Percentiles rank a stretch among this genome's conserved stretches.
These are phyloP conservation scores for Nemania abortiva DNA, from an alignment of 2,329 filamentous ascomycete species.

Conservation along the genomic window DNA sequence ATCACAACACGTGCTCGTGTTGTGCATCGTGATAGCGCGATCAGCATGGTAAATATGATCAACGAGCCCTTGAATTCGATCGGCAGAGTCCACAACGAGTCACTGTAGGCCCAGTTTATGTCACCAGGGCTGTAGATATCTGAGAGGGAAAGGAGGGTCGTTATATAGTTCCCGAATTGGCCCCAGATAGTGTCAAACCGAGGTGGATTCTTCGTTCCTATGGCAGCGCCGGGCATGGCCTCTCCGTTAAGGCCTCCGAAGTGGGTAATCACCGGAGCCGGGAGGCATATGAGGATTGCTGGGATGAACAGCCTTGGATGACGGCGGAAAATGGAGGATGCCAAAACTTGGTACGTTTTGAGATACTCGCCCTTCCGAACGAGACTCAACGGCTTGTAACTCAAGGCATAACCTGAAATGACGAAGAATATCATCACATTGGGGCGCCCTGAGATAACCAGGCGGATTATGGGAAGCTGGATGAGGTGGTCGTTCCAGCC, in stretches of 20 bases:
- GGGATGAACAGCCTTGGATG: conserved; percentile 49
- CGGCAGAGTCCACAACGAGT: conserved; percentile 55
- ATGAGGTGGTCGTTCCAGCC: conserved; percentile 41
- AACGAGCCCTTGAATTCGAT: conserved; percentile 55
- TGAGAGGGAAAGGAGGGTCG: conserved; percentile 28
- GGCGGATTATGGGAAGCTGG: conserved; percentile 55
- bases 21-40: conserved; percentile 48
- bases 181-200: conserved; percentile 36
- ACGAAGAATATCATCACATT: conserved; percentile 59
- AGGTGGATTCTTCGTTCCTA: conserved; percentile 36
- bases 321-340: conserved; percentile 48
- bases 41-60: conserved; percentile 52
- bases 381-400: conserved; percentile 52
- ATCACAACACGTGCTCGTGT: conserved; percentile 42
- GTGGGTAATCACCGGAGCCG: conserved; percentile 39
- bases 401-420: conserved; percentile 57
- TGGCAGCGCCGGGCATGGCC: conserved; percentile 42
- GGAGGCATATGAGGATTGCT: conserved; percentile 40
- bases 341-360: conserved; percentile 43
- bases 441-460: conserved; percentile 52
- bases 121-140: conserved; percentile 39
- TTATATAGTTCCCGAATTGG: conserved; percentile 42
- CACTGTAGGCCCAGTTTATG: conserved; percentile 47
- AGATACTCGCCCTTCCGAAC: conserved; percentile 41
- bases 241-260: conserved; percentile 37